A percentile compares a stretch with the other conserved stretches of the same genome.
These are phyloP conservation scores for Pleurostoma richardsiae DNA, from an alignment of 2,329 filamentous ascomycete genomes.

Conservation along the genomic window DNA sequence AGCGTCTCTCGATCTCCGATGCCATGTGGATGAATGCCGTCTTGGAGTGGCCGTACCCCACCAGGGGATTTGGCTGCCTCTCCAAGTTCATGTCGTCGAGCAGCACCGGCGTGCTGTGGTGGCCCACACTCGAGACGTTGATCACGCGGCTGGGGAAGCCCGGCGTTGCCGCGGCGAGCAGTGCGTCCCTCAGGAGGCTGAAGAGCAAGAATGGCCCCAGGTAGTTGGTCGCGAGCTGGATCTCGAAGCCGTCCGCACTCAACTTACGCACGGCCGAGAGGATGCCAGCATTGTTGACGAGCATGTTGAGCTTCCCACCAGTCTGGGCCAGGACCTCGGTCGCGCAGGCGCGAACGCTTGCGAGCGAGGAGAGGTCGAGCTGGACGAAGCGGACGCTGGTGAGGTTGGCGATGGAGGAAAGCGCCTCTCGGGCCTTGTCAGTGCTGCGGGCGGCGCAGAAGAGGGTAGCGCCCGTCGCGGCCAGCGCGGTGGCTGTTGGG, in stretches of 20 bases:
- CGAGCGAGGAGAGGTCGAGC: too few relatives aligned
- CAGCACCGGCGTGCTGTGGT: conserved; percentile 25
- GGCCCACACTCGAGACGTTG: conserved; percentile 33
- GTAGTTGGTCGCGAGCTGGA: conserved; percentile 1
- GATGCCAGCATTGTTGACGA: too few relatives aligned
- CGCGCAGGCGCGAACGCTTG: too few relatives aligned
- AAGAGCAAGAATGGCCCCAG: conserved; percentile 2
- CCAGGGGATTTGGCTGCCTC: not conserved
- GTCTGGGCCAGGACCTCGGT: too few relatives aligned
- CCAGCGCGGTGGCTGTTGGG: too few relatives aligned
- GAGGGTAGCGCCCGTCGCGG: too few relatives aligned
- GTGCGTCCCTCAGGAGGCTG: conserved; percentile 8
- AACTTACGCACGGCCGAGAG: too few relatives aligned
- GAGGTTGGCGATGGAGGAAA: too few relatives aligned
- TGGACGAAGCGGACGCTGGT: too few relatives aligned
- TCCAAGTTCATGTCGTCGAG: conserved; percentile 34
- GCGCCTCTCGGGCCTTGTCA: too few relatives aligned
- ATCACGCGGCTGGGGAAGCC: conserved; percentile 33
- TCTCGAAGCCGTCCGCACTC: not conserved
- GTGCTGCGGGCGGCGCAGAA: too few relatives aligned
- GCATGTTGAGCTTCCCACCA: too few relatives aligned
- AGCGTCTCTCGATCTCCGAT: conserved; percentile 40
- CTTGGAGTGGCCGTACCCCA: conserved; percentile 23
- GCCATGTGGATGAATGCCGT: conserved; percentile 32
- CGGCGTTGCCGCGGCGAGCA: conserved; percentile 26